These are phyloP conservation scores for Xylariaceae sp. DNA, from an alignment of 2,329 filamentous ascomycete species.

Conservation along the genomic window DNA sequence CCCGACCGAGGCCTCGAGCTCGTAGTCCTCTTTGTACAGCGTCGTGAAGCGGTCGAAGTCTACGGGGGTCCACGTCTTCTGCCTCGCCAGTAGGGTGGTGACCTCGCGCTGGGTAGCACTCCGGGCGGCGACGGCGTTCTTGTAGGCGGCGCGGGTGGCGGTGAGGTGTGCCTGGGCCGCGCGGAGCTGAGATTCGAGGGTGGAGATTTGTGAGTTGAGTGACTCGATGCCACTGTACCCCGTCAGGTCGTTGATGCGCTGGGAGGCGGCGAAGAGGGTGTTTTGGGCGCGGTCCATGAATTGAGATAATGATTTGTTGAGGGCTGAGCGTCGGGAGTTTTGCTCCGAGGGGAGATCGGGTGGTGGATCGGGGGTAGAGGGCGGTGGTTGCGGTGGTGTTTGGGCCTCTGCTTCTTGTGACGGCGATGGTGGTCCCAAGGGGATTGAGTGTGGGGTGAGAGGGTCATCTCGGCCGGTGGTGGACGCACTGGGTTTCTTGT, in stretches of 20 bases:
- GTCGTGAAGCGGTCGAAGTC: constrained; percentile 94
- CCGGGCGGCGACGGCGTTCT: constrained; percentile 76
- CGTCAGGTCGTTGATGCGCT: constrained; percentile 88
- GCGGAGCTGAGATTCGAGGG: constrained; percentile 57
- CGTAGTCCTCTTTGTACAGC: constrained; percentile 87
- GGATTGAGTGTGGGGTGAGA: not conserved
- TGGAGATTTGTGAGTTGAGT: constrained; percentile 73
- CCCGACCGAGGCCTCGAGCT: constrained; percentile 82
- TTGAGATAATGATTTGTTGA: constrained; percentile 52
- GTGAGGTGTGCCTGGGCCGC: constrained; percentile 64
- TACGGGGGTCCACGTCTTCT: constrained; percentile 81
- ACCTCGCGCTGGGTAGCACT: constrained; percentile 93
- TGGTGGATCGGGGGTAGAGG: constrained; percentile 3
- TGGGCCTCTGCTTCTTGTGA: constrained; percentile 2
- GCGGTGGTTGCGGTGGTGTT: constrained; percentile 7
- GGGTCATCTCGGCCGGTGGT: constrained; percentile 1
- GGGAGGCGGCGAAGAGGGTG: constrained; percentile 78
- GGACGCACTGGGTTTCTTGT: constrained; percentile 4
- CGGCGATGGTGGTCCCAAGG: not conserved
- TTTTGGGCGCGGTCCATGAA: constrained; percentile 88
- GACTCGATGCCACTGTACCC: constrained; percentile 89
- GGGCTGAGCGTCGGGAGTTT: constrained; percentile 40
- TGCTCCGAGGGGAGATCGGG: constrained; percentile 43
- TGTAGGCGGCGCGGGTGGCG: constrained; percentile 69
- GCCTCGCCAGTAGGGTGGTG: constrained; percentile 86